Conservation (phyloP, 768 basidiomycete species). For the Russula compacta region DNA sequence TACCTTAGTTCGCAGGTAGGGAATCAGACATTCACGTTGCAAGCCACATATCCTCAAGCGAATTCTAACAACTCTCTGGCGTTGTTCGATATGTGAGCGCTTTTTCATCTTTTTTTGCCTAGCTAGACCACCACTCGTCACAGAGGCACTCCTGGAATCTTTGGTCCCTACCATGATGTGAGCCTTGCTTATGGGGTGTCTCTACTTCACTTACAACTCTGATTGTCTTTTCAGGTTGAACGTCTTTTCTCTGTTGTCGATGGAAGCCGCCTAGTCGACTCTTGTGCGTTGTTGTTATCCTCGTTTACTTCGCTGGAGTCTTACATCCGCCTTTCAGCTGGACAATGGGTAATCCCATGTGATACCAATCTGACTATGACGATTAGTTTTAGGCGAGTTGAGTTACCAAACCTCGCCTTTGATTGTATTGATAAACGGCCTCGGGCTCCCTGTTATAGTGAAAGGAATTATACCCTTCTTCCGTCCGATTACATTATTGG, state of each 20-base stretch:
- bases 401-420: constrained; percentile 16
- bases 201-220: neutral
- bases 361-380: constrained; percentile 47
- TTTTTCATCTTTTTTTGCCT: neutral
- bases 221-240: constrained; percentile 41
- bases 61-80: constrained; percentile 52
- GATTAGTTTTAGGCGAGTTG: constrained; percentile 59
- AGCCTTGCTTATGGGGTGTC: constrained; percentile 18
- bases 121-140: neutral
- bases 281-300: constrained; percentile 30
- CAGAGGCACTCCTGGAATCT: constrained; percentile 64
- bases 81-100: constrained; percentile 61
- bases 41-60: constrained; percentile 54
- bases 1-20: neutral
- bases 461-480: constrained; percentile 48
- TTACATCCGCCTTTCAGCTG: constrained; percentile 28
- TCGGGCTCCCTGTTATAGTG: constrained; percentile 24
- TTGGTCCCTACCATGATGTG: constrained; percentile 73
- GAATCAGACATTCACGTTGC: constrained; percentile 34
- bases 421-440: neutral
- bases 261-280: constrained; percentile 59
- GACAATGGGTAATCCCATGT: constrained; percentile 74
- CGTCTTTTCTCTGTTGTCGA: constrained; percentile 52
- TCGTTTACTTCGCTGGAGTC: neutral
- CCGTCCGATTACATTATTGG: constrained; percentile 76